Evolutionary conservation across 192 early-diverging fungal genomes (phyloP), one percentile per base, ranked within the genome.

Genomic region (Coemansia sp.): DNA sequence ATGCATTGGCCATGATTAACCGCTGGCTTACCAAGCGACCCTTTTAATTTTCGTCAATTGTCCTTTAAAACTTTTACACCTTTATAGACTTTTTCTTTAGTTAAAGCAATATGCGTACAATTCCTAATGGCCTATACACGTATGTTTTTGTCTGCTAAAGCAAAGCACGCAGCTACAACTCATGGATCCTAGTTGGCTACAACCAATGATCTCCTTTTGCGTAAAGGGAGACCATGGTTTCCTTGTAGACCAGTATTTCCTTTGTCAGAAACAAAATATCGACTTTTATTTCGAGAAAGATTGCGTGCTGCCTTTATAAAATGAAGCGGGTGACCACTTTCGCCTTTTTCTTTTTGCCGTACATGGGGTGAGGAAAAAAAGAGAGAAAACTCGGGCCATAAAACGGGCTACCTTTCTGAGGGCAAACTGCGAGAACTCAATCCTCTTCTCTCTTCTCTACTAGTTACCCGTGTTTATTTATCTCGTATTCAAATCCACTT

Each of bases 1-100:
- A 86, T 50, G 85, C 89, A 27, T 72, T 90, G 44, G 91, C 92
- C 66, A 90, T 98, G 86, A 85, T 98, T 70, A 93, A 91, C 82
- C 79, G 74, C 59, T 98, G 94, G 94, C 68, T 94, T 8, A 10
- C 21, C 14, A 58, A 58, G 55, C 12, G 5, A 7, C 14, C 15
- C 31, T 58, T 58, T 58, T 58, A 58, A 23, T 11, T 6, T 58
- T 58, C n/a, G 17, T 15, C 15, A 8, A 34, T 58, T 17, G 51
- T 12, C 6, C 23, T 50, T n/a, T 3, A 25, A 6, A 50, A 25
- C n/a, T 21, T 17, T n/a, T 15, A 36, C 34, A 36, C 5, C 42
- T 11, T 50, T 50, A 7, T 55, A 29, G 51, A 55, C 4, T 45
- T 45, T 45, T 17, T 1, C 5, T 45, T 11, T 11, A 27, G 27